Conservation (phyloP, 345 rosid species). For the Lepidium didymum region DNA sequence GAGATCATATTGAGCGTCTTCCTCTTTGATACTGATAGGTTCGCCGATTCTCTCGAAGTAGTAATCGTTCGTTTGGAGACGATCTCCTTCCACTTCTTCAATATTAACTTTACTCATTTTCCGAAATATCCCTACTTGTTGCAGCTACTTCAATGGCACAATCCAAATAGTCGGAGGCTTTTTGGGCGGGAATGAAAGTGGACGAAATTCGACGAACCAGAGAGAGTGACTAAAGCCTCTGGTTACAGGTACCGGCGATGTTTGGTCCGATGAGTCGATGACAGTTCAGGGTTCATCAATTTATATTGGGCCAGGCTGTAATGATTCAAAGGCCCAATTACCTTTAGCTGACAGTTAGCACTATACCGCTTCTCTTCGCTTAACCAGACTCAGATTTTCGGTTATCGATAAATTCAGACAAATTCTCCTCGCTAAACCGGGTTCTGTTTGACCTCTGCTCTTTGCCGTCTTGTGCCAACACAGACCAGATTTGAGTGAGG, state of each 20-base stretch:
- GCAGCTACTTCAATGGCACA: neutral
- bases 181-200: conserved; percentile 16
- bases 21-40: conserved; percentile 39
- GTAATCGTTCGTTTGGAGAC: conserved; percentile 41
- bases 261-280: neutral
- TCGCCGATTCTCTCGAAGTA: conserved; percentile 71
- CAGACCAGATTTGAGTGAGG: conserved; percentile 7
- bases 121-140: neutral
- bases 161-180: neutral
- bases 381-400: neutral
- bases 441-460: neutral
- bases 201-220: neutral
- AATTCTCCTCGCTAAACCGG: neutral
- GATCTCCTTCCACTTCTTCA: conserved; percentile 57
- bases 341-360: neutral
- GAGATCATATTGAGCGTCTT: conserved; percentile 35
- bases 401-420: no score
- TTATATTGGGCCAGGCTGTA: neutral
- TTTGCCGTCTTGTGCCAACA: no score
- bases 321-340: neutral
- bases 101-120: conserved; percentile 35
- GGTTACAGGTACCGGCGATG: conserved; percentile 7
- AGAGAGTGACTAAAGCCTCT: neutral
- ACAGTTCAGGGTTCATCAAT: neutral
- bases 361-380: neutral